These are phyloP conservation scores for Ampelomyces quisqualis DNA, from an alignment of 2,329 filamentous ascomycete genomes.

Conservation along the genomic window DNA sequence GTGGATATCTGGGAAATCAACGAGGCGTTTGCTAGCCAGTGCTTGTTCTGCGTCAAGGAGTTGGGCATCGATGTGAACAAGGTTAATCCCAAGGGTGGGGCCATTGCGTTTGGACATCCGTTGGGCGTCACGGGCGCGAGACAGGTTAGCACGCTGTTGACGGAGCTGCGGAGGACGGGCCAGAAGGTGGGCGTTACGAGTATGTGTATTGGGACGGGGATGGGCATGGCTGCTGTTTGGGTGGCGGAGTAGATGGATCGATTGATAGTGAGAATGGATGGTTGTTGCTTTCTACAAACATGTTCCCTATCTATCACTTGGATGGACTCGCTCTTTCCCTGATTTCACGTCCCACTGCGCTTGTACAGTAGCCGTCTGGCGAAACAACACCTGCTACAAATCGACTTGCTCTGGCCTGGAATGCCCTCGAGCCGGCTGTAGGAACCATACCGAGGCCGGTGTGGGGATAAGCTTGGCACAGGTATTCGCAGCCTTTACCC, in stretches of 20 bases:
- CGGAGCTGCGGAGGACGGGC: slow-evolving; percentile 80
- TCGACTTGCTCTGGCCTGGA: too few species aligned
- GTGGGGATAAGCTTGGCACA: too few species aligned
- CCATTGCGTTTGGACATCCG: slow-evolving; percentile 94
- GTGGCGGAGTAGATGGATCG: slow-evolving; percentile 81
- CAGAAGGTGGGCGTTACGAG: slow-evolving; percentile 87
- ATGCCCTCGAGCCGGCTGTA: too few species aligned
- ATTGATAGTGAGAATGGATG: too few species aligned
- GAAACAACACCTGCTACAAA: too few species aligned
- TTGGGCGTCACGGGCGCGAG: slow-evolving; percentile 91
- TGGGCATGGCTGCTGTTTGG: slow-evolving; percentile 98
- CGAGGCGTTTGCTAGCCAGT: slow-evolving; percentile 96
- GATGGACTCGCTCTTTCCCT: too few species aligned
- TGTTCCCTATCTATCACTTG: too few species aligned
- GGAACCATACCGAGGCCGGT: too few species aligned
- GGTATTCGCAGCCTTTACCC: too few species aligned
- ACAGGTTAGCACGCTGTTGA: slow-evolving; percentile 88
- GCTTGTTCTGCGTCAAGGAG: slow-evolving; percentile 88
- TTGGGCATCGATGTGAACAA: slow-evolving; percentile 79
- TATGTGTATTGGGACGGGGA: slow-evolving; percentile 94
- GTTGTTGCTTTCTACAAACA: too few species aligned
- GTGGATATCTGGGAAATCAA: slow-evolving; percentile 99
- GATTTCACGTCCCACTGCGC: too few species aligned
- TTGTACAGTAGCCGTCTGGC: too few species aligned
- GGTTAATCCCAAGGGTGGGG: slow-evolving; percentile 96